A percentile compares a stretch with the other conserved stretches of the same genome.
These are phyloP conservation scores for Xanthoparmelia taractica DNA, from an alignment of 495 filamentous ascomycete species.

Conservation along the genomic window DNA sequence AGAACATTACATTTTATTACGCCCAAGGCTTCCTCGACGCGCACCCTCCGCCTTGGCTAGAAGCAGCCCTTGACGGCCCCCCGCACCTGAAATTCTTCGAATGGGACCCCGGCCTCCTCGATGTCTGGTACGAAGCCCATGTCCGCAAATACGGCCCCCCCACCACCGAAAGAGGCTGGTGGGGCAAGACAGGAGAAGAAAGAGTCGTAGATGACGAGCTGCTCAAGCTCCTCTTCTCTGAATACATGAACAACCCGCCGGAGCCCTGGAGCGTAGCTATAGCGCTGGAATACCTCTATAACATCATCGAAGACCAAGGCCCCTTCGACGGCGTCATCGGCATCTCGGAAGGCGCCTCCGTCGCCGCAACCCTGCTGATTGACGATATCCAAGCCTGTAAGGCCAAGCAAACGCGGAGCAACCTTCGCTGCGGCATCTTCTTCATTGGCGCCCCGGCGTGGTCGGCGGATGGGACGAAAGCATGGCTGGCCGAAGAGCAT, in stretches of 20 bases:
- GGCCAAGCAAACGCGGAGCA: not conserved
- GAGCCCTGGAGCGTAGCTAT: not conserved
- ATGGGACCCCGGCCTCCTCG: not conserved
- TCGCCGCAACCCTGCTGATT: conserved; percentile 21
- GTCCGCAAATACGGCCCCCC: not conserved
- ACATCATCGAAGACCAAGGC: conserved; percentile 25
- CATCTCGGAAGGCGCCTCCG: conserved; percentile 35
- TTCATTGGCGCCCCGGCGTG: not conserved
- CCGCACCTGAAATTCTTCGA: not conserved
- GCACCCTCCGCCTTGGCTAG: not conserved
- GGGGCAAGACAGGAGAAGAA: not conserved
- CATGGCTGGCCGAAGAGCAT: not conserved
- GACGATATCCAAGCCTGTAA: not conserved
- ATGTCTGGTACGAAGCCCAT: not conserved
- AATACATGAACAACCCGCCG: not conserved
- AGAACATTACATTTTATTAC: not conserved
- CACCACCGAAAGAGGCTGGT: not conserved
- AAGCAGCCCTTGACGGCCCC: not conserved
- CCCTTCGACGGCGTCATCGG: conserved; percentile 36
- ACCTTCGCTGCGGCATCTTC: not conserved
- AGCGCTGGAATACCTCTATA: conserved; percentile 16
- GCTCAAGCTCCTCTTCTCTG: not conserved
- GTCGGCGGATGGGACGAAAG: not conserved
- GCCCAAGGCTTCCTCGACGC: not conserved
- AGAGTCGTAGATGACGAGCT: not conserved